Conservation (phyloP, 331 rosid species). For the Telfairia occidentalis region DNA sequence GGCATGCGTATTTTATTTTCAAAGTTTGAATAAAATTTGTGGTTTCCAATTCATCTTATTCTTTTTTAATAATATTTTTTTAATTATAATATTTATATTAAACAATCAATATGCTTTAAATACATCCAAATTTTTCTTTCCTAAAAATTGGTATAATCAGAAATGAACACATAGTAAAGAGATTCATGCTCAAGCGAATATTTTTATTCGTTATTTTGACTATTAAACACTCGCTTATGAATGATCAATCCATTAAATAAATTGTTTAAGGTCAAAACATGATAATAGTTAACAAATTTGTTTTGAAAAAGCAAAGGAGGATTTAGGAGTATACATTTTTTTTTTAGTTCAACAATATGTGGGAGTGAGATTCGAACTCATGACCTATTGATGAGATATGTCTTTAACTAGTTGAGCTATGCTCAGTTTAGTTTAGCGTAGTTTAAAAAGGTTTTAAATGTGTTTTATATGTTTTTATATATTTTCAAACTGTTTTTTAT, state of each 20-base stretch:
- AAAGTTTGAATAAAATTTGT: not conserved
- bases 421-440: too few relatives aligned
- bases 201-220: not conserved
- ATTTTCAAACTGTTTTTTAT: too few relatives aligned
- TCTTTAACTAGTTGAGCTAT: too few relatives aligned
- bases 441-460: too few relatives aligned
- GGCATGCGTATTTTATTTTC: too few relatives aligned
- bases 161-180: not conserved
- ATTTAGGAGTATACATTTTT: too few relatives aligned
- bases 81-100: not conserved
- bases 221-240: not conserved
- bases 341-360: too few relatives aligned
- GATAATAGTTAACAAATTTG: not conserved
- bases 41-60: not conserved
- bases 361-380: too few relatives aligned
- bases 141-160: not conserved
- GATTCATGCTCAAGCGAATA: not conserved
- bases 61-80: not conserved
- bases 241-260: not conserved
- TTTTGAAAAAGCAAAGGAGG: too few relatives aligned
- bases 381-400: too few relatives aligned
- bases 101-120: not conserved
- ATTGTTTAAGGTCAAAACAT: not conserved
- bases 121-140: not conserved
- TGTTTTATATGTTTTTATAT: too few relatives aligned